Base-by-base conservation (phyloP, 192 early-diverging fungal species). In the Lobulomyces angularis region DNA sequence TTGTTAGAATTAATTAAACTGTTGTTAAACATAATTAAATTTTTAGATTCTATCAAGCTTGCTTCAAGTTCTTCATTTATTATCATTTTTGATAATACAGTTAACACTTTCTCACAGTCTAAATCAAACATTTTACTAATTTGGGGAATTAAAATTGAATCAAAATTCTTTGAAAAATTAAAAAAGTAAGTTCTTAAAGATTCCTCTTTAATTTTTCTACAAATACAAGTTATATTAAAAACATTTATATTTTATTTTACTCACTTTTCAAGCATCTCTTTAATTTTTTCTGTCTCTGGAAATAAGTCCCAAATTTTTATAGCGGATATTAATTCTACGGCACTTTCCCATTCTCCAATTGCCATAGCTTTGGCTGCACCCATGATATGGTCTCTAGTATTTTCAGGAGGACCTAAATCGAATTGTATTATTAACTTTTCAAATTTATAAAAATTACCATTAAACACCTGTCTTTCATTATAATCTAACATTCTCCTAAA, bases 311-410 rank as follows among this genome's bases (percentile, higher is more conserved):
- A 99, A 49, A 95, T 87, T 65, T 89, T 90, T 65, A 99, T 91
- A 18, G 78, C 76, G 50, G 73, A 55, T 55, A 99, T 88, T 35
- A 77, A 71, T 35, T 93, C 83, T 45, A 64, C 63, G 40, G 80
- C 82, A 51, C 72, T 75, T 50, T 90, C 68, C 95, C 95, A 99
- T 65, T 99, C 86, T 36, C 91, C 92, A 17, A 65, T 62, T 14
- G 88, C 81, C 36, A 97, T 67, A 7, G 90, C 82, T 61, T 90
- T 88, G 28, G 95, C 74, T 1, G 92, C 87, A 18, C 81, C 87
- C 90, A 99, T 90, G 54, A 99, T 90, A 64, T 95, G 87, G 69
- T 99, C 95, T 51, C 95, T 79, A 16, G 85, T 99, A 69, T 90
- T 97, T 63, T 99, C 95, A 4, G 95, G 90, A 19, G 95, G 95